Percentiles rank a stretch among this genome's conserved stretches.
These are phyloP conservation scores for Trichosanthes truncata DNA, from an alignment of 306 rosid species.

Conservation along the genomic window DNA sequence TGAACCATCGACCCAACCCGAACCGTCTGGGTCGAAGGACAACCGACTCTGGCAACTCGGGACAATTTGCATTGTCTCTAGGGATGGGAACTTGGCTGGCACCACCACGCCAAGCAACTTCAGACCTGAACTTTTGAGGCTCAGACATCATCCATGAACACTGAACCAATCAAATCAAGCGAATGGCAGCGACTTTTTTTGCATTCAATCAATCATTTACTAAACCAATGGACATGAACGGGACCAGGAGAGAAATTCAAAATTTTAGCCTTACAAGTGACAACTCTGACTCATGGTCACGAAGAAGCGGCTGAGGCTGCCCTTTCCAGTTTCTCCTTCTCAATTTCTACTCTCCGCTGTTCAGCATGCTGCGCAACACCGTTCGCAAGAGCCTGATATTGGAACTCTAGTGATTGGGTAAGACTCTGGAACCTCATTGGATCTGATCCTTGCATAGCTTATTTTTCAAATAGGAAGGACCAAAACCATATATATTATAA, in stretches of 20 bases:
- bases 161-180: conserved; percentile 33
- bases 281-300: conserved; percentile 16
- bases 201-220: conserved; percentile 29
- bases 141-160: conserved; percentile 23
- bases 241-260: conserved; percentile 26
- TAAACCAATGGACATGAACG: conserved; percentile 28
- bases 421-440: conserved; percentile 75
- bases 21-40: conserved; percentile 8
- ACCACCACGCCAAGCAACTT: conserved; percentile 27
- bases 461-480: background rate
- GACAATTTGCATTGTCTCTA: conserved; percentile 12
- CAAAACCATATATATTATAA: background rate
- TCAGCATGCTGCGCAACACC: conserved; percentile 92
- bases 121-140: conserved; percentile 28
- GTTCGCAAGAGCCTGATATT: conserved; percentile 80
- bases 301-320: conserved; percentile 46
- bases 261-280: conserved; percentile 24
- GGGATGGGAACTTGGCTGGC: conserved; percentile 20
- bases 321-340: conserved; percentile 78
- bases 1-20: background rate
- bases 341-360: conserved; percentile 74
- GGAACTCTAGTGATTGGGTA: conserved; percentile 70
- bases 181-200: conserved; percentile 22
- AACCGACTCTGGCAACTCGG: conserved; percentile 25
- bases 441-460: conserved; percentile 64